Percentiles rank a stretch among this genome's conserved stretches.
phyloP scores from a whole-genome alignment of 805 yeast species.

The Hanseniaspora guilliermondii region DNA sequence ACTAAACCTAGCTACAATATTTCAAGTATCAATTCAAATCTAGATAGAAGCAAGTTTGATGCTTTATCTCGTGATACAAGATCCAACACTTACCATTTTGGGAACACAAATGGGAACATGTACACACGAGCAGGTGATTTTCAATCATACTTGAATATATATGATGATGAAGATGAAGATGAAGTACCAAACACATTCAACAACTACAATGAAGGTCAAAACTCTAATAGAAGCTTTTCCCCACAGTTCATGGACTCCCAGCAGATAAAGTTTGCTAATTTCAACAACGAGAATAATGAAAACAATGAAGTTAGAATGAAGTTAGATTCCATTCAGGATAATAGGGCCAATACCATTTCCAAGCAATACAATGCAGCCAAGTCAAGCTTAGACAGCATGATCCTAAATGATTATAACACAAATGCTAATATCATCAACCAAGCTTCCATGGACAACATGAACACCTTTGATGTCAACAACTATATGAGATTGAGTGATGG shows the following conservation, averaged over 20 bases:
- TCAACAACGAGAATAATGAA: neutral
- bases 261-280: constrained; percentile 1
- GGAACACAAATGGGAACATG: neutral
- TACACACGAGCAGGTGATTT: neutral
- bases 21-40: neutral
- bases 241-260: constrained; percentile 1
- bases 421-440: neutral
- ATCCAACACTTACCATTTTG: constrained; percentile 11
- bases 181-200: neutral
- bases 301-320: neutral
- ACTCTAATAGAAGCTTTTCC: neutral
- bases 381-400: neutral
- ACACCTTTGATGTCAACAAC: neutral
- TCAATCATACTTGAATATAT: neutral
- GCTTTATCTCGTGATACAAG: neutral
- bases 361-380: neutral
- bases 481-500: neutral
- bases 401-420: neutral
- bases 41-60: neutral
- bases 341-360: constrained; percentile 9
- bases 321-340: neutral
- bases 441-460: neutral
- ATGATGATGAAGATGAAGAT: constrained; percentile 6
- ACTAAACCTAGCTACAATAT: neutral
- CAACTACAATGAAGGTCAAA: neutral